Conservation (phyloP, 768 basidiomycete genomes). For the Neoboletus magnificus region DNA sequence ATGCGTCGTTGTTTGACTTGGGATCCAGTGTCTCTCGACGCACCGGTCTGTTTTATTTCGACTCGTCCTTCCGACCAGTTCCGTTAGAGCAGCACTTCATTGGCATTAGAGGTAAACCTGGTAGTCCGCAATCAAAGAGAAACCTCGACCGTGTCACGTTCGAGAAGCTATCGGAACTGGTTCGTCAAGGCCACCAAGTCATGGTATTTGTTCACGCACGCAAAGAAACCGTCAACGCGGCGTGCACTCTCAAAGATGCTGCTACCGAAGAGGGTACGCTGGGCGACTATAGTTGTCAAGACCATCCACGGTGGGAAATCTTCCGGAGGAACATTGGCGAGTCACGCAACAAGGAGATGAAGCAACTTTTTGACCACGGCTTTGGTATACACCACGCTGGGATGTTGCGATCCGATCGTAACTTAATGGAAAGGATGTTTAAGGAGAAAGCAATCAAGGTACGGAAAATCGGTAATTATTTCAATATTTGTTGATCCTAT, state of each 20-base stretch:
- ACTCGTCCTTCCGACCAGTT: conserved; percentile 94
- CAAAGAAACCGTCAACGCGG: conserved; percentile 96
- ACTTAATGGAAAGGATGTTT: conserved; percentile 94
- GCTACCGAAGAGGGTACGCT: conserved; percentile 64
- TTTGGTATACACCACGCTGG: conserved; percentile 99
- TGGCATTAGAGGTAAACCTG: conserved; percentile 86
- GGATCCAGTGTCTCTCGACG: conserved; percentile 74
- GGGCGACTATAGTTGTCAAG: conserved; percentile 78
- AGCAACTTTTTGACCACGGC: conserved; percentile 83
- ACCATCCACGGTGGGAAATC: conserved; percentile 72
- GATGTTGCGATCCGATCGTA: conserved; percentile 92
- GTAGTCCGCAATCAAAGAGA: conserved; percentile 65
- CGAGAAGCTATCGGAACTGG: conserved; percentile 85
- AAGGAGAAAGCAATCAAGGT: conserved; percentile 91
- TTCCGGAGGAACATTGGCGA: conserved; percentile 77
- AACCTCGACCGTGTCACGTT: conserved; percentile 89
- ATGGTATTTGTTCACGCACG: conserved; percentile 99
- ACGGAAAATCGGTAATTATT: not conserved
- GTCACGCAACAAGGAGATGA: conserved; percentile 96
- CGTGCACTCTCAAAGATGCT: conserved; percentile 74
- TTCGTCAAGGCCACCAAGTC: conserved; percentile 92
- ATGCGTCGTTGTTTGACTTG: conserved; percentile 1
- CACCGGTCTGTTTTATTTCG: conserved; percentile 93
- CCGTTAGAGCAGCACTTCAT: conserved; percentile 97
- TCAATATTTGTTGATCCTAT: not conserved